Conservation (phyloP, 441 rosid species). For the Populus trichocarpa region DNA sequence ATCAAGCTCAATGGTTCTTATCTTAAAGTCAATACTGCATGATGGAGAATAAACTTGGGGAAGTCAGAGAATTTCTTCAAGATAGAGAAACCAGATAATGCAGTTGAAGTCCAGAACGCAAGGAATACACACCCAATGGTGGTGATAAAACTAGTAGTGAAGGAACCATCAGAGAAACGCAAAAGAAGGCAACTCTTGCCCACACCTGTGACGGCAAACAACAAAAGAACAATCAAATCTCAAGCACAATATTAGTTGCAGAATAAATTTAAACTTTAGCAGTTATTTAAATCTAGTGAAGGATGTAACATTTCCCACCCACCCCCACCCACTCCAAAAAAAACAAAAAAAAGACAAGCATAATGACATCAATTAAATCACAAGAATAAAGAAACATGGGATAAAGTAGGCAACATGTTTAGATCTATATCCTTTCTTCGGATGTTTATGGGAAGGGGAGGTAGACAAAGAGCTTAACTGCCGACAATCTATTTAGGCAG, state of each 20-base stretch:
- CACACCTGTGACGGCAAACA: constrained; percentile 58
- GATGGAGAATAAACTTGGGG: constrained; percentile 4
- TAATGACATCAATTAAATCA: not conserved
- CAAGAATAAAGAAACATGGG: not conserved
- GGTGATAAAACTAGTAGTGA: constrained; percentile 95
- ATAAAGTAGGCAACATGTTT: not conserved
- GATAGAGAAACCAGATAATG: not conserved
- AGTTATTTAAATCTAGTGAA: not conserved
- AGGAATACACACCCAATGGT: constrained; percentile 72
- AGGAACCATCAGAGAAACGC: constrained; percentile 98
- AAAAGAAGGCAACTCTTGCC: constrained; percentile 99
- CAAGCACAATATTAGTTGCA: not conserved
- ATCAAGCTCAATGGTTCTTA: constrained; percentile 95
- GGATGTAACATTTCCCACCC: not conserved
- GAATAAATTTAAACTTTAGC: not conserved
- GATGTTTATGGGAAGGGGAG: not conserved
- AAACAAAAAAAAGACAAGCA: not conserved
- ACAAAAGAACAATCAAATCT: not conserved
- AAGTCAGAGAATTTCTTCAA: constrained; percentile 5
- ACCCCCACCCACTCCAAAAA: too few relatives aligned
- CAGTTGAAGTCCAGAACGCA: not conserved
- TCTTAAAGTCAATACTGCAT: constrained; percentile 91
- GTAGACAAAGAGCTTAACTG: not conserved
- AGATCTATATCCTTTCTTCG: not conserved
- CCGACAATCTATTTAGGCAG: not conserved